Evolutionary conservation across 2,329 filamentous ascomycete genomes (phyloP).

Genomic region (Diplodia seriata): DNA sequence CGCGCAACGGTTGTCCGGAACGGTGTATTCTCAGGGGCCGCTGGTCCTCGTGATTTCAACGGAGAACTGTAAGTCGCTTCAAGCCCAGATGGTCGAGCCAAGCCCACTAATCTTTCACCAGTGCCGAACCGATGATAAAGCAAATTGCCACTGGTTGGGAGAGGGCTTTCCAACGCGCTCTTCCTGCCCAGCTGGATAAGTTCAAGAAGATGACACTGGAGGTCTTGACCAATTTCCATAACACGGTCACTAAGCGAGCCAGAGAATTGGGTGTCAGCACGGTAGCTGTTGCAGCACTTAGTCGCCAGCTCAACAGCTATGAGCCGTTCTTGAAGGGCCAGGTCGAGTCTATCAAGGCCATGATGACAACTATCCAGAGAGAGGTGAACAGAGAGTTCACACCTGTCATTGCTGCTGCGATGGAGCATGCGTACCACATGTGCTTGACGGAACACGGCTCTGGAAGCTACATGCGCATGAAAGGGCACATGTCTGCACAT

Average conservation of each 20-base stretch:
- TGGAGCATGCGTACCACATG: constrained; percentile 55
- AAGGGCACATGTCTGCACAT: constrained; percentile 55
- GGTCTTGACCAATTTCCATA: constrained; percentile 52
- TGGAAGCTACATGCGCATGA: constrained; percentile 62
- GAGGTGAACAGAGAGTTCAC: constrained; percentile 63
- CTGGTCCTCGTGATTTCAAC: constrained; percentile 53
- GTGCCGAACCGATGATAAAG: constrained; percentile 48
- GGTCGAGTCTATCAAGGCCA: constrained; percentile 41
- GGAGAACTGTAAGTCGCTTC: constrained; percentile 42
- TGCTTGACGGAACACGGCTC: constrained; percentile 56
- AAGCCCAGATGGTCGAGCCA: background rate
- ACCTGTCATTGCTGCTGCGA: constrained; percentile 55
- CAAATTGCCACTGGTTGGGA: constrained; percentile 54
- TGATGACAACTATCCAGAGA: constrained; percentile 57
- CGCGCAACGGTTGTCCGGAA: constrained; percentile 62
- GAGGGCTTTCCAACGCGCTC: constrained; percentile 50
- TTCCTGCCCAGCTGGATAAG: constrained; percentile 51
- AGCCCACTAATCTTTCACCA: constrained; percentile 35
- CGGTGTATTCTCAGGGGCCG: constrained; percentile 54
- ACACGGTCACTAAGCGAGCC: constrained; percentile 50
- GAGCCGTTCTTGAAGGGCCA: constrained; percentile 51
- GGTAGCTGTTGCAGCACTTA: constrained; percentile 51
- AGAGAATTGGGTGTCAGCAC: constrained; percentile 49
- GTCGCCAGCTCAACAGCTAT: constrained; percentile 53
- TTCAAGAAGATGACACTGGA: constrained; percentile 46